Evolutionary conservation across 495 filamentous ascomycete genomes (phyloP), one percentile per base, ranked within the genome.

Genomic region (Penicillium odoratum): DNA sequence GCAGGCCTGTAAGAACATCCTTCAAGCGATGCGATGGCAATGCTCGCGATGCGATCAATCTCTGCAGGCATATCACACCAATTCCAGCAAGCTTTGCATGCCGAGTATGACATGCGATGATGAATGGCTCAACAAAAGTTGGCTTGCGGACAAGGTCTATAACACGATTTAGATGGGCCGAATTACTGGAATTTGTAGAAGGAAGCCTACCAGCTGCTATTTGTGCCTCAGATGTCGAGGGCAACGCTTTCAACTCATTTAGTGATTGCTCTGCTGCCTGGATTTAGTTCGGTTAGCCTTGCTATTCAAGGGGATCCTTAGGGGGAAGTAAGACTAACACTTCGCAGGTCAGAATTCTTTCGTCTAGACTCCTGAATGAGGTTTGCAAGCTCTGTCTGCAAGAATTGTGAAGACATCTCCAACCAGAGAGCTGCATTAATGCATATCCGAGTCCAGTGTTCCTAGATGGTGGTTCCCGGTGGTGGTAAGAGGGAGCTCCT

Each of bases 351-450:
- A 52, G 85, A 81, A 71, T 96, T 87, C 74, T 95, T 98, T 59
- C 93, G 85, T 72, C 95, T 96, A 64, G 92, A 93, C 71, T 98
- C 94, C 68, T 97, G 93, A 52, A 97, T 89, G 63, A 98, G 83
- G 74, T 89, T 96, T 64, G 88, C 81, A 62, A 98, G 86, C 81
- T 98, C 94, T 48, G 88, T 84, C 62, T 87, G 88, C 60, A 98
- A 83, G 56, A 98, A 85, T 78, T 95, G 91, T 55, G 92, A 86
- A 66, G 91, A 96, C 94, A 98, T 98, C 68, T 83, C 70, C 65
- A 68, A 62, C 34, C 53, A 46, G 45, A 46, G 51, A 40, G 62
- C 52, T 61, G 59, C 51, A 67, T 72, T 64, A 77, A 55, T 64
- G 53, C 74, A 74, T 77, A 59, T 64, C 73, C 68, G 56, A 64